Base-by-base conservation (phyloP, 345 rosid species). In the Turritis glabra region DNA sequence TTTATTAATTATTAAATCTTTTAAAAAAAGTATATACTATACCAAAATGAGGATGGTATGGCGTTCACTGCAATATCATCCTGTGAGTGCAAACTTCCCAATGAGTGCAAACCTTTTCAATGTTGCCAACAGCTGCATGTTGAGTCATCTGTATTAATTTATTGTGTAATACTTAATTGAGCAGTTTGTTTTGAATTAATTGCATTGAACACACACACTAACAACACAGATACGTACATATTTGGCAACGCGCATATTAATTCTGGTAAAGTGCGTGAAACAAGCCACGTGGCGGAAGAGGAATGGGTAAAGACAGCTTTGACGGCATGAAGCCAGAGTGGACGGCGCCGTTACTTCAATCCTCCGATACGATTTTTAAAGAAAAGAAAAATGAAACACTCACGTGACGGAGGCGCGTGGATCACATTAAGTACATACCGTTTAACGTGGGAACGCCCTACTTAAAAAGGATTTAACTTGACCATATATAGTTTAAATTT, bases 401-500 rank as follows among this genome's bases (percentile, higher is more conserved):
- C 67, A 66, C 78, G 67, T 65, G 66, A 74, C 56, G 59, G 60
- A 58, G 52, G 59, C 66, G 52, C 72, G 67, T 75, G 46, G 41
- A 38, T 55, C 58, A 54, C 46, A 74, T 44, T 25, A 35, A 56
- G 59, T 37, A 48, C 48, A 37, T 33, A 74, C 58, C 15, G 63
- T 54, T 41, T 64, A 53, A 73, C 71, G 77, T 73, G 63, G 35
- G 22, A 52, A 63, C 25, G 33, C 48, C 21, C 62, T 35, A 4
- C 40, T 53, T 61, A 38, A 48, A 1, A 47, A 22, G 19, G 41
- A 40, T 51, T 72, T 72, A 63, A 63, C 3, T 44, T 38, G 21
- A 59, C n/a, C n/a, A n/a, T n/a, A n/a, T 10, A 40, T 12, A 41
- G 27, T 71, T 69, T 12, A 38, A 27, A n/a, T 25, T 47, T 70